Evolutionary conservation across 495 filamentous ascomycete genomes (phyloP), one percentile per base, ranked within the genome.

Genomic region (Tuber umbilicatum): DNA sequence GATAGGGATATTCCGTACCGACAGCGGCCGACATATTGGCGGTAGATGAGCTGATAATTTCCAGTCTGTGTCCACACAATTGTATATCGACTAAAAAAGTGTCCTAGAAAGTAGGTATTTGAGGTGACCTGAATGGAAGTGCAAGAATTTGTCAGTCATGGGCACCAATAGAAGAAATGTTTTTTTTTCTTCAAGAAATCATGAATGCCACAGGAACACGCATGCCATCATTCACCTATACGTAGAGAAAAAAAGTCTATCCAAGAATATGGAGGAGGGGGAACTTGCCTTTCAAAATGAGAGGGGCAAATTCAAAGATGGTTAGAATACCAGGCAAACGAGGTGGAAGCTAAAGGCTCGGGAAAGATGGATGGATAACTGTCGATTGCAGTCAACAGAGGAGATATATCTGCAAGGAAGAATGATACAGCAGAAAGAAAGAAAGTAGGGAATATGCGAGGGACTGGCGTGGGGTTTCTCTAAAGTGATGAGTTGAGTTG

Each of bases 21-120:
- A 82, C 78, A 82, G 81, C 81, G 76, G 78, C 75, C 79, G 81
- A 82, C 81, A 82, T 82, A 69, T 70, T 80, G 71, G 43, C 50
- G 27, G 27, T 64, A 64, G 55, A 31, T 31, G n/a, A 64, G 55
- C n/a, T 31, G 27, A 64, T 17, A 31, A 35, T 64, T 64, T 16
- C 27, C 16, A 64, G 55, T 31, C 55, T 4, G 55, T 35, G 55
- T 35, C 27, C 55, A 35, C 55, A 17, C 55, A 64, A 64, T 64
- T 17, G 55, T 64, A 64, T 64, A 64, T 64, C n/a, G 55, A 12
- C 55, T 27, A 64, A 35, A 27, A 64, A 64, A 64, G 27, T 35
- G 55, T 31, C 27, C 27, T 64, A 14, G 55, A 27, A 27, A 12
- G 14, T 35, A 64, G 55, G 27, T 64, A 35, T 31, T 19, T 5